These are phyloP conservation scores for Candida fluviatilis DNA, from an alignment of 805 yeast genomes.

Conservation along the genomic window DNA sequence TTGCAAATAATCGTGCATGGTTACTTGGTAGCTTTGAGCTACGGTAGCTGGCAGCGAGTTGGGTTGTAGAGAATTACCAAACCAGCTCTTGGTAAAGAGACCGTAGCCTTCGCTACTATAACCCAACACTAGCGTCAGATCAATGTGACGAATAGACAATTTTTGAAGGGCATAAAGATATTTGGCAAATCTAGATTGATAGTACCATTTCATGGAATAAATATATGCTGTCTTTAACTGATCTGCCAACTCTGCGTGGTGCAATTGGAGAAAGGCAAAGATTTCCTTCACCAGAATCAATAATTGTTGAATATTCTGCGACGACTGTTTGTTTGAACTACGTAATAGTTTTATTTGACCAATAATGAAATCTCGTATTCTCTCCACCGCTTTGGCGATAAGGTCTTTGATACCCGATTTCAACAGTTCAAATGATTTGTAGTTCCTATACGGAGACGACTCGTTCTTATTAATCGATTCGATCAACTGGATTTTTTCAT, in stretches of 20 bases:
- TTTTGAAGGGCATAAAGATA: conserved; percentile 71
- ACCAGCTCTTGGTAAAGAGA: conserved; percentile 21
- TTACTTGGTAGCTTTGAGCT: conserved; percentile 7
- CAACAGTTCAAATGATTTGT: conserved; percentile 24
- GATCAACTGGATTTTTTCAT: conserved; percentile 57
- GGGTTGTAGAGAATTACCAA: conserved; percentile 10
- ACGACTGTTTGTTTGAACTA: conserved; percentile 47
- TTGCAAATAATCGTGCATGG: conserved; percentile 48
- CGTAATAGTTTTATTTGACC: conserved; percentile 65
- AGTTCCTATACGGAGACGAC: conserved; percentile 2
- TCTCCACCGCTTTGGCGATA: conserved; percentile 62
- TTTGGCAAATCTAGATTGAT: conserved; percentile 69
- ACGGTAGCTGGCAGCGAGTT: not conserved
- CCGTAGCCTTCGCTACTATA: conserved; percentile 8
- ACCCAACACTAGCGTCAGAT: conserved; percentile 55
- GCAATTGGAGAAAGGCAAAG: conserved; percentile 50
- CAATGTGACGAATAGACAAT: conserved; percentile 52
- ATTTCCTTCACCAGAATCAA: conserved; percentile 61
- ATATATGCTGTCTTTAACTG: conserved; percentile 78
- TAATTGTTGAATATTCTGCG: conserved; percentile 70
- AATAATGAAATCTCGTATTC: conserved; percentile 68
- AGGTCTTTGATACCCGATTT: conserved; percentile 45
- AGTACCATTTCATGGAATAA: conserved; percentile 93
- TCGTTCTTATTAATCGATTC: conserved; percentile 11
- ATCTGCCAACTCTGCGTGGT: conserved; percentile 58